Base-by-base conservation (phyloP, 768 basidiomycete genomes). In the Aureoboletus auriporus region DNA sequence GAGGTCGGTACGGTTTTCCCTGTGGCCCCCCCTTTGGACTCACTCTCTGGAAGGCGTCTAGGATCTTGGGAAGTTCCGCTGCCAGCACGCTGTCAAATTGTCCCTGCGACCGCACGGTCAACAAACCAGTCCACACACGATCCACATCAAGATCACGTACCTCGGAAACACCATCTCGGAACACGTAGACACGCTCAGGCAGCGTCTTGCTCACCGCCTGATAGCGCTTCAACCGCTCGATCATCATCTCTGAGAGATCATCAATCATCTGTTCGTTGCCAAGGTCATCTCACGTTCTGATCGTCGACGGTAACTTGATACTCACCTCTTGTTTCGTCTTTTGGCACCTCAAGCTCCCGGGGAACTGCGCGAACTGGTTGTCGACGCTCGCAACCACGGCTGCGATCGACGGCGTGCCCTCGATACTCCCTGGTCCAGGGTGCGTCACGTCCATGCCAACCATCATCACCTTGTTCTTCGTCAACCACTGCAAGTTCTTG, bases 391-490 rank as follows among this genome's bases (percentile, higher is more conserved):
- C 89, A 3, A 92, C 90, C 9, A 92, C 84, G 0, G 88, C 89
- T 0, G 86, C 87, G 38, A 93, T 85, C 0, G 87, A 89, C 3
- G 90, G 90, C 1, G 88, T 83, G 3, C 89, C 90, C 3, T 74
- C 74, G 43, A 71, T 62, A 54, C 84, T 86, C 6, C 69, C 75
- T 1, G 85, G 84, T 2, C 85, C 78, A 4, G 89, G 86, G 53
- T 92, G 89, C 0, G 87, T 91, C 0, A 89, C 87, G 58, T 92
- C 89, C 53, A 89, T 87, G 0, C 90, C 90, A 4, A 93, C 82
- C 60, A 93, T 69, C 84, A 93, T 92, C 9, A 89, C 91, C 45
- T 75, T 75, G 54, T 75, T 73, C 63, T 77, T 77, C 1, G 64
- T 78, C 40, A 91, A 67, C 88, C 88, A 91, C 33, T 51, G 56